Base-by-base conservation (phyloP, 176 grass and related monocot genomes). In the Phyllostachys edulis region DNA sequence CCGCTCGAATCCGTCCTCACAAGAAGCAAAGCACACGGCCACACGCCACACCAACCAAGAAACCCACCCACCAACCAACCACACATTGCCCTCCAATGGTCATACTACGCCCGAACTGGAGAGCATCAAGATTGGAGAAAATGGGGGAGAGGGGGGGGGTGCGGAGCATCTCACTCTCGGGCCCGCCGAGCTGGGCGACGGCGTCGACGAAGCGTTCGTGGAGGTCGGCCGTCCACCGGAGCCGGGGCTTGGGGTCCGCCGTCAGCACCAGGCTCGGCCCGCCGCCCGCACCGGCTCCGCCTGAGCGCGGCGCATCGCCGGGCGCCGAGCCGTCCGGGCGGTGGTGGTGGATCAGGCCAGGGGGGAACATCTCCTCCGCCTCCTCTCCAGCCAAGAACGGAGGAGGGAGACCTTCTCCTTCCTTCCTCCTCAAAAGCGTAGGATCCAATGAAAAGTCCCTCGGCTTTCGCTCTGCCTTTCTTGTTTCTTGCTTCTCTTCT, bases 181-280 rank as follows among this genome's bases (percentile, higher is more conserved):
- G 90, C 27, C 93, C 96, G 61, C 96, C 96, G 60, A 99, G 96
- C 93, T 99, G 96, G 44, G 96, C 89, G 75, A 99, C 93, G 69
- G 93, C 96, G 84, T 99, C 93, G 81, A 96, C 93, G 86, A 99
- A 99, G 73, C 96, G 93, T 78, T 99, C 96, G 60, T 99, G 96
- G 76, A 99, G 93, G 86, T 99, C 96, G 47, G 86, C 88, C n/a
- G 90, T 99, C 96, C 96, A 96, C 10, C 96, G 89, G 40, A 99
- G 91, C 0, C 96, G 79, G 23, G 91, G 96, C 88, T 99, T 96
- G 63, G 93, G 96, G n/a, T n/a, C n/a, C n/a, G n/a, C n/a, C n/a
- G n/a, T n/a, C n/a, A n/a, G n/a, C n/a, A n/a, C n/a, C n/a, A 96
- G 89, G 86, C 90, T 99, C 50, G 93, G 96, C 49, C 89, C 87